A percentile compares a stretch with the other conserved stretches of the same genome.
These are phyloP conservation scores for Clavaria fumosa DNA, from an alignment of 768 basidiomycete species.

Conservation along the genomic window DNA sequence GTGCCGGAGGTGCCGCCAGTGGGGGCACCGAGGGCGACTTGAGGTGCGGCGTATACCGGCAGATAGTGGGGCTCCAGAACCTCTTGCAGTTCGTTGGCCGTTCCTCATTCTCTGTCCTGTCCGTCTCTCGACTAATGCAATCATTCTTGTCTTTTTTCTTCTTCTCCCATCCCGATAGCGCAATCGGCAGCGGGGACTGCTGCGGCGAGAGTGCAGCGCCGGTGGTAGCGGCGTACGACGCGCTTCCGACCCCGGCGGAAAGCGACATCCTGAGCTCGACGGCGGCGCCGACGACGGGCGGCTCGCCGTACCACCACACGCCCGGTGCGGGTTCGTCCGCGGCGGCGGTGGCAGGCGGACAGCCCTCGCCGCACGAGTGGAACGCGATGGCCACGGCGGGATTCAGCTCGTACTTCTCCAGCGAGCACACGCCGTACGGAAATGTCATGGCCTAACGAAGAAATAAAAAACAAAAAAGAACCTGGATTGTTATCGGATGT, in stretches of 20 bases:
- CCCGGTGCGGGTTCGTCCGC: too few relatives aligned
- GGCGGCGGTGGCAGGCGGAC: constrained; percentile 24
- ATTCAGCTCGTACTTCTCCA: constrained; percentile 58
- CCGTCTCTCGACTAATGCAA: constrained; percentile 5
- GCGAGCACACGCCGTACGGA: constrained; percentile 37
- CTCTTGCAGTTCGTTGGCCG: constrained; percentile 45
- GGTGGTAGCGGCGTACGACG: constrained; percentile 35
- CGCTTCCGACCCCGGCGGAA: constrained; percentile 37
- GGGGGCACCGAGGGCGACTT: too few relatives aligned
- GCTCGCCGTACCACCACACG: constrained; percentile 34
- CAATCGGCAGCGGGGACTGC: too few relatives aligned
- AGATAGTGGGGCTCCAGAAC: constrained; percentile 44
- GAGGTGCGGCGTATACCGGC: constrained; percentile 39
- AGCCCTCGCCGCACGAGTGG: constrained; percentile 51
- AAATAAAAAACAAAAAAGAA: too few relatives aligned
- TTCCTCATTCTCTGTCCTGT: background rate
- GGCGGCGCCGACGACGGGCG: constrained; percentile 34
- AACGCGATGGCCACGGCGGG: constrained; percentile 35
- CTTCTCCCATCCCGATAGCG: too few relatives aligned
- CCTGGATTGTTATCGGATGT: too few relatives aligned
- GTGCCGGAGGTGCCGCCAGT: too few relatives aligned
- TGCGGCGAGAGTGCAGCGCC: constrained; percentile 32
- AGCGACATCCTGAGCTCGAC: constrained; percentile 49
- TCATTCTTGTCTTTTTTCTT: too few relatives aligned
- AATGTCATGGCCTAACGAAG: constrained; percentile 46